phyloP scores from a whole-genome alignment of 2,329 filamentous ascomycete species.

The Penicillium sp. region DNA sequence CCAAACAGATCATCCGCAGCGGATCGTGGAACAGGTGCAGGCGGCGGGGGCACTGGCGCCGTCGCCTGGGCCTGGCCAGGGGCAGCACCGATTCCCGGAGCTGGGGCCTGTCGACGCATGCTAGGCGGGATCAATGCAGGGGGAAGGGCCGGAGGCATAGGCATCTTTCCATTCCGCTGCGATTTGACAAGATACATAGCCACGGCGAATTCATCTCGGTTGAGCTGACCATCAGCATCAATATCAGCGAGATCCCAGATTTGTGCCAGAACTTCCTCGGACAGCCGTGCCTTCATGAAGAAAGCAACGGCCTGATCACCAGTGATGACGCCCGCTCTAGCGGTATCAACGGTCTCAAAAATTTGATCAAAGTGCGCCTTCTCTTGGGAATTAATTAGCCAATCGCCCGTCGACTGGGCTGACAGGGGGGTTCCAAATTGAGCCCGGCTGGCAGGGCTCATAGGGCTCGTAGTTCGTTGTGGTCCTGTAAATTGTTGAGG shows the following conservation, averaged over 20 bases:
- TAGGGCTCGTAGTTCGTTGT: slow-evolving; percentile 64
- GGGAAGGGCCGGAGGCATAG: slow-evolving; percentile 77
- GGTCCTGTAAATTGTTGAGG: slow-evolving; percentile 75
- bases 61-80: slow-evolving; percentile 50
- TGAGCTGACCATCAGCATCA: slow-evolving; percentile 83
- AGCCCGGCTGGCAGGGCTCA: slow-evolving; percentile 47
- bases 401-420: slow-evolving; percentile 67
- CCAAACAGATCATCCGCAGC: slow-evolving; percentile 94
- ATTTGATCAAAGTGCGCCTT: slow-evolving; percentile 87
- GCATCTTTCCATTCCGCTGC: slow-evolving; percentile 74
- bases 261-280: slow-evolving; percentile 86
- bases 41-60: slow-evolving; percentile 44
- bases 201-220: slow-evolving; percentile 89
- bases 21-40: slow-evolving; percentile 64
- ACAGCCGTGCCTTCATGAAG: slow-evolving; percentile 87
- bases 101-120: slow-evolving; percentile 64
- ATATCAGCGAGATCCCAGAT: slow-evolving; percentile 98
- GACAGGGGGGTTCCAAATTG: slow-evolving; percentile 57
- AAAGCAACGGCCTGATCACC: slow-evolving; percentile 95
- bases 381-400: slow-evolving; percentile 81
- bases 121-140: slow-evolving; percentile 82
- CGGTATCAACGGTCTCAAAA: slow-evolving; percentile 81
- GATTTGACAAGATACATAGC: slow-evolving; percentile 97
- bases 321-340: slow-evolving; percentile 79
- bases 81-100: slow-evolving; percentile 34